Percentiles rank a stretch among this genome's conserved stretches.
These are phyloP conservation scores for Rosa rugosa DNA, from an alignment of 306 rosid genomes.

Conservation along the genomic window DNA sequence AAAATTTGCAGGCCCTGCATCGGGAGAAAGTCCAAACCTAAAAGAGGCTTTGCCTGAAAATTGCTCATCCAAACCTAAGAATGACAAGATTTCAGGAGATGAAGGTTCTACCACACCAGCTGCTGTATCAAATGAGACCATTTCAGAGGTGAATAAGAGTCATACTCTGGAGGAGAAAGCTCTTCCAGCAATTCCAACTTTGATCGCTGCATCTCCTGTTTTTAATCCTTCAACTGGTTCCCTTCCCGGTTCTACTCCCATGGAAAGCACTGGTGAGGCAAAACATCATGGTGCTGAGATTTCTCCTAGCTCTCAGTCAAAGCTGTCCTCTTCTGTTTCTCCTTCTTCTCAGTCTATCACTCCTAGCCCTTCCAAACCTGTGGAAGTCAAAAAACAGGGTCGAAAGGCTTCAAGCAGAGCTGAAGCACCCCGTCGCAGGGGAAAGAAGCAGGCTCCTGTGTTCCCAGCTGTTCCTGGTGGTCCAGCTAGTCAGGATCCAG, in stretches of 20 bases:
- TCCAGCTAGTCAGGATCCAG: constrained; percentile 51
- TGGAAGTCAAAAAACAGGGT: constrained; percentile 66
- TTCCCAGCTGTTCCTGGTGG: constrained; percentile 40
- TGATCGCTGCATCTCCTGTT: constrained; percentile 32
- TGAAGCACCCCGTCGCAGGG: constrained; percentile 85
- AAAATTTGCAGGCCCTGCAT: constrained; percentile 51
- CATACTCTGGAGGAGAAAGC: constrained; percentile 35
- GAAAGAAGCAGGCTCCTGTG: constrained; percentile 51
- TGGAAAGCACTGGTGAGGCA: constrained; percentile 33
- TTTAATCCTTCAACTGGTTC: constrained; percentile 42
- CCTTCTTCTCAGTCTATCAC: constrained; percentile 42
- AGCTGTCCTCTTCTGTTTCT: constrained; percentile 33
- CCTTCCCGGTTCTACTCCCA: constrained; percentile 30
- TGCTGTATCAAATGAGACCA: constrained; percentile 21
- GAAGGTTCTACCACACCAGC: constrained; percentile 31
- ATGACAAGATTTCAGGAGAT: constrained; percentile 30
- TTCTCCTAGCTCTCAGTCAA: constrained; percentile 41
- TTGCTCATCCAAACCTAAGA: constrained; percentile 29
- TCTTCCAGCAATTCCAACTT: constrained; percentile 38
- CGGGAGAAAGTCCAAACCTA: constrained; percentile 40
- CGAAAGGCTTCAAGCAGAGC: constrained; percentile 69
- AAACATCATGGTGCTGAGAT: constrained; percentile 36
- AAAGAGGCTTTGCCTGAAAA: constrained; percentile 38
- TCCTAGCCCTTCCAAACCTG: constrained; percentile 49
- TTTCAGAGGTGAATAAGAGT: constrained; percentile 38